Conservation (phyloP, 768 basidiomycete species). For the Naganishia friedmannii region DNA sequence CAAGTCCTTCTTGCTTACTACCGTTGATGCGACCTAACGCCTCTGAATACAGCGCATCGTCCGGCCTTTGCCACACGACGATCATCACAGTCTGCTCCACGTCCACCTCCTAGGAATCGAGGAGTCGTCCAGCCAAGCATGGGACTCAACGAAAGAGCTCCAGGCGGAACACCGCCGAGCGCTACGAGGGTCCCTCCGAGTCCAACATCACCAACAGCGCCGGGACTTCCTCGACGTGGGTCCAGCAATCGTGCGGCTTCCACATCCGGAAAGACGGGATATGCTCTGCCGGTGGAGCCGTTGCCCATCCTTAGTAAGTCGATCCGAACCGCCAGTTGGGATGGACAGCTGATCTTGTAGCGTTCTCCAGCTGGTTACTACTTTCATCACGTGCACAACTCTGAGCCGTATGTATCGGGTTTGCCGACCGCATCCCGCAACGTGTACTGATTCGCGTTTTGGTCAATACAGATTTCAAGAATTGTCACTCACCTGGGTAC, state of each 20-base stretch:
- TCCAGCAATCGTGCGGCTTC: constrained; percentile 5
- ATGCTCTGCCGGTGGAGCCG: constrained; percentile 50
- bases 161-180: neutral
- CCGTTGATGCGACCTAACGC: neutral
- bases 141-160: too few relatives aligned
- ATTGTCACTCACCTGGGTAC: constrained; percentile 73
- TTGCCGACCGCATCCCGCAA: constrained; percentile 22
- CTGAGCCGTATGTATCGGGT: constrained; percentile 72
- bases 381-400: constrained; percentile 74
- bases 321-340: constrained; percentile 18
- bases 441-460: constrained; percentile 22
- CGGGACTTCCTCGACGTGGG: neutral
- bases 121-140: neutral
- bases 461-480: constrained; percentile 73
- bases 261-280: constrained; percentile 49
- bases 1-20: neutral
- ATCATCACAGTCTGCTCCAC: neutral
- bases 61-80: neutral
- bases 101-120: neutral
- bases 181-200: neutral
- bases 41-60: neutral
- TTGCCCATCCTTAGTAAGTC: constrained; percentile 20
- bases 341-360: constrained; percentile 34
- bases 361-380: constrained; percentile 86
- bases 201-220: neutral